Evolutionary conservation across 2,329 filamentous ascomycete genomes (phyloP), one percentile per base, ranked within the genome.

Genomic region (Penicillium sp.): DNA sequence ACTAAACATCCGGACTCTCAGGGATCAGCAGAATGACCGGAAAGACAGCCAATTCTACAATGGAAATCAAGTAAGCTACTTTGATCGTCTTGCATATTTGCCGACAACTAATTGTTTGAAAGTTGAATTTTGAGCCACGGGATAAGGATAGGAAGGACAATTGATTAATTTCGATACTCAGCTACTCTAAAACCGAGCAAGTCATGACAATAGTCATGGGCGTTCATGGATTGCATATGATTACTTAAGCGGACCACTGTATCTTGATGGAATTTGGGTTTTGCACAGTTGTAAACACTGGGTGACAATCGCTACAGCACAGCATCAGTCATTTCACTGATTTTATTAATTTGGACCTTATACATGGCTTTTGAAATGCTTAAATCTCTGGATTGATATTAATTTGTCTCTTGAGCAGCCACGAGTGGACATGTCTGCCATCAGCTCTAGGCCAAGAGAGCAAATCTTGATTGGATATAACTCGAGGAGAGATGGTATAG

Each of bases 31-130:
- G 21, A 79, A 84, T 59, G 78, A 81, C 39, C 79, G 80, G 52
- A 75, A 83, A 54, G 82, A 87, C 60, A 83, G 86, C 45, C 88
- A 96, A 68, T 84, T 96, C 47, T 96, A 97, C 70, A 97, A 97
- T 68, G 93, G 93, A 1, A 97, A 96, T 69, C 90, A 90, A 71
- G 90, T 93, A 79, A 75, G 85, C 77, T 10, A 5, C 43, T 14
- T 13, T 19, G 7, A 24, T 35, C 5, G 33, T 33, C 3, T 24
- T 52, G 14, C 13, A n/a, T 33, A 14, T 21, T 14, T n/a, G n/a
- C 14, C 39, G 16, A 41, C 58, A 49, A 48, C 44, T 50, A 13
- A 46, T 35, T 41, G 5, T 13, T 52, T 2, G 14, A 51, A 61
- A 90, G 86, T 72, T 88, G 54, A 90, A 89, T 63, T 90, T 90